Conservation (phyloP, 805 yeast species). For the Candida silvicultrix region DNA sequence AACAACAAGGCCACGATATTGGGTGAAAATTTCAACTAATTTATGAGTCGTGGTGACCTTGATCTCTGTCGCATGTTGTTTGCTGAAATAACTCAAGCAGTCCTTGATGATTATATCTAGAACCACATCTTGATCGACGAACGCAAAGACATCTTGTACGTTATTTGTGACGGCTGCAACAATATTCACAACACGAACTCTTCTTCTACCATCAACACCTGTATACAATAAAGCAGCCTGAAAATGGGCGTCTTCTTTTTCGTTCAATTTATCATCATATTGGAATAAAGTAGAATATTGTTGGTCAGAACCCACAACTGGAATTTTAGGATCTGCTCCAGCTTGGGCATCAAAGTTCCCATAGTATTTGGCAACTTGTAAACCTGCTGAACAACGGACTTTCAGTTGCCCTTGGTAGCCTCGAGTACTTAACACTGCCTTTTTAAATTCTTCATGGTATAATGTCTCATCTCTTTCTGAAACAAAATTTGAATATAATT, state of each 20-base stretch:
- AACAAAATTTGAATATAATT: constrained; percentile 61
- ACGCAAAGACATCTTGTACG: constrained; percentile 65
- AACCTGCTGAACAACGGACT: constrained; percentile 81
- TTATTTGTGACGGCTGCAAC: constrained; percentile 78
- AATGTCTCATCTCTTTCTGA: constrained; percentile 64
- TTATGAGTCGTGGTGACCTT: constrained; percentile 48
- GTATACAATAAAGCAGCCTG: constrained; percentile 90
- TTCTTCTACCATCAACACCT: constrained; percentile 64
- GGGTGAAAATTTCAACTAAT: constrained; percentile 48
- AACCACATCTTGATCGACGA: constrained; percentile 70
- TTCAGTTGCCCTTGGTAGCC: constrained; percentile 84
- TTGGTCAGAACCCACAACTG: constrained; percentile 56
- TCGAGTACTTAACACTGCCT: constrained; percentile 39
- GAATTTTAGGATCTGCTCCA: constrained; percentile 58
- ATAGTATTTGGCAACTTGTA: constrained; percentile 72
- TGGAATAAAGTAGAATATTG: constrained; percentile 64
- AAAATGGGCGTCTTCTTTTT: constrained; percentile 76
- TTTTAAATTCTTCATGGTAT: constrained; percentile 53
- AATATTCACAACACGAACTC: constrained; percentile 80
- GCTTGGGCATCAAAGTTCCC: constrained; percentile 42
- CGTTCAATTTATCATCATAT: constrained; percentile 69
- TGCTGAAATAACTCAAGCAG: constrained; percentile 31
- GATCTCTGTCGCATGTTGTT: constrained; percentile 39
- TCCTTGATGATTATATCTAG: constrained; percentile 48
- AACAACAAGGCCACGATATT: constrained; percentile 45